Base-by-base conservation (phyloP, 257 asterid species). In the Salvia hispanica region DNA sequence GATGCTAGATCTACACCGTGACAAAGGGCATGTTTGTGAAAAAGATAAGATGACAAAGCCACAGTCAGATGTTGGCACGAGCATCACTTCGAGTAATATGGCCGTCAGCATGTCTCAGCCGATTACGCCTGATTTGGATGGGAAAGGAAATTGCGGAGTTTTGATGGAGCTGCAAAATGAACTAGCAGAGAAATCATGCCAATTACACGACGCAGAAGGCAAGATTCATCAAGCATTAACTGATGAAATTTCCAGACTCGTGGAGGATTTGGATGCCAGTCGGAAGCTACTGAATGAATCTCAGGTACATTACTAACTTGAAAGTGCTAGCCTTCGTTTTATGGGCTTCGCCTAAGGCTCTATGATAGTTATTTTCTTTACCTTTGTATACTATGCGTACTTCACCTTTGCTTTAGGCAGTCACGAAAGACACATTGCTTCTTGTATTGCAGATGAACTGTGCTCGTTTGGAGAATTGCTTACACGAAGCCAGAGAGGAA, bases 401-500 rank as follows among this genome's bases (percentile, higher is more conserved):
- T 39, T 59, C 9, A 58, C 45, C 37, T 58, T 36, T 55, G 13
- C 31, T 44, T 56, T 34, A n/a, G 18, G 21, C 55, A 56, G 4
- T 62, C 33, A 12, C 45, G 3, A 52, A 54, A 25, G 28, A 16
- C 39, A 37, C 55, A 34, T 0, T 40, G 13, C 68, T 66, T 25
- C 31, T 25, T 65, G 48, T 46, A 62, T 69, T 75, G 76, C 88
- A 90, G 98, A 82, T 88, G 93, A 92, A 92, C 58, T 83, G 96
- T 82, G 93, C 95, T 33, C 93, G 83, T 77, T 68, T 92, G 48
- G 97, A 92, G 88, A 92, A 90, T 52, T 87, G 95, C 70, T 81
- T 92, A 59, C 95, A 92, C 40, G 97, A 87, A 79, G 96, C 98
- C 21, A 86, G 93, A 78, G 85, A 92, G 74, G 95, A 92, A 83